phyloP scores from a whole-genome alignment of 2,329 filamentous ascomycete genomes.

The Beauveria bassiana region DNA sequence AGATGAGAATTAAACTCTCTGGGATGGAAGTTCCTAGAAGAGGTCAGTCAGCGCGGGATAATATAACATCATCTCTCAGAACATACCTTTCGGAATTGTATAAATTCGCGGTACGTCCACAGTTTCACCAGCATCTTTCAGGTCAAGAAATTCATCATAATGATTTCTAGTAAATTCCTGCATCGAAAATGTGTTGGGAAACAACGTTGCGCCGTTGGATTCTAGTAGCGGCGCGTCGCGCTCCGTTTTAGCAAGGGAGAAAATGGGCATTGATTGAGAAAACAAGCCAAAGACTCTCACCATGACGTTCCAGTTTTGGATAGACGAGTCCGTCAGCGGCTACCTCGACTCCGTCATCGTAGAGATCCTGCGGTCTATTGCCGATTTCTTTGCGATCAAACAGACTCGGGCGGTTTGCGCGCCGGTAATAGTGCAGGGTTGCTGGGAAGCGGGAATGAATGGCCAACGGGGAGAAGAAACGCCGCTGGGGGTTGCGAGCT shows the following conservation, averaged over 20 bases:
- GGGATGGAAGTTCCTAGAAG: slow-evolving; percentile 3
- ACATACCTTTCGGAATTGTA: neutral
- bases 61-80: no score
- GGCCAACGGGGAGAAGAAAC: neutral
- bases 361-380: neutral
- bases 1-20: slow-evolving; percentile 9
- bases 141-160: slow-evolving; percentile 10
- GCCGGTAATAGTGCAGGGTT: neutral
- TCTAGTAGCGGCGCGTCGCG: neutral
- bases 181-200: slow-evolving; percentile 13
- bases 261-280: neutral
- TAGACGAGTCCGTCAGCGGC: neutral
- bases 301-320: neutral
- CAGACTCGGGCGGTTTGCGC: neutral
- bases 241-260: neutral
- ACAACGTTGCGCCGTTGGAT: slow-evolving; percentile 10
- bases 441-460: neutral
- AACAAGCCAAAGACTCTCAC: neutral
- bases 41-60: neutral
- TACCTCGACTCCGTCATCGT: neutral
- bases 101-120: slow-evolving; percentile 1
- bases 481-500: neutral
- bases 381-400: neutral
- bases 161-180: slow-evolving; percentile 6
- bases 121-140: neutral